Base-by-base conservation (phyloP, 192 early-diverging fungal genomes). In the Umbelopsis sp. region DNA sequence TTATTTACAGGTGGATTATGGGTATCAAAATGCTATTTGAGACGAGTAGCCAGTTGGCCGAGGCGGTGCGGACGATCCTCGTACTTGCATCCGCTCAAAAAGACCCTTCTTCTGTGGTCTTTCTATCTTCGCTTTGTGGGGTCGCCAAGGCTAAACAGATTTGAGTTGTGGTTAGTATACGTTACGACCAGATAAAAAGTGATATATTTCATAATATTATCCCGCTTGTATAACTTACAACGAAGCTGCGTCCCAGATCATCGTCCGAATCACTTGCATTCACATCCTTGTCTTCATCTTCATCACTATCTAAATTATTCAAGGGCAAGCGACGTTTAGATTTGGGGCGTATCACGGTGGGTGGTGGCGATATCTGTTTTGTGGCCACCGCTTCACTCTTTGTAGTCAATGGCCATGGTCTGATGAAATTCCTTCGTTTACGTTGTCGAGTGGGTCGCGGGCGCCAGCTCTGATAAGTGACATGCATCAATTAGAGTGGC, bases 281-380 rank as follows among this genome's bases (percentile, higher is more conserved):
- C 2, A 30, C 55, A 35, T 61, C 55, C 12, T 61, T 61, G 2
- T 61, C 55, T 12, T 61, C 27, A 3, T 61, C 55, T n/a, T 33
- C 27, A 35, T 33, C 55, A 61, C 55, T 61, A 16, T 61, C 55
- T 18, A 61, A n/a, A 61, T 35, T 18, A n/a, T 61, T 30, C 27
- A 61, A 30, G 11, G 55, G 55, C 33, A 61, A 61, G 27, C 55
- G 55, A 15, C 55, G 55, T 61, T 30, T 61, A 16, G 55, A 61
- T 4, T 16, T 18, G 4, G 16, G 51, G 10, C 21, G 51, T 8
- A 20, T 22, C 21, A 52, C 55, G 4, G 9, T 16, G 16, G 30
- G 10, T 35, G 27, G 15, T 11, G 30, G 55, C 18, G 30, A 16
- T 7, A 18, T 11, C 13, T n/a, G 55, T 33, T 61, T 33, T 8